Evolutionary conservation across 176 grass and related monocot genomes (phyloP).

Genomic region (Eleusine coracana): DNA sequence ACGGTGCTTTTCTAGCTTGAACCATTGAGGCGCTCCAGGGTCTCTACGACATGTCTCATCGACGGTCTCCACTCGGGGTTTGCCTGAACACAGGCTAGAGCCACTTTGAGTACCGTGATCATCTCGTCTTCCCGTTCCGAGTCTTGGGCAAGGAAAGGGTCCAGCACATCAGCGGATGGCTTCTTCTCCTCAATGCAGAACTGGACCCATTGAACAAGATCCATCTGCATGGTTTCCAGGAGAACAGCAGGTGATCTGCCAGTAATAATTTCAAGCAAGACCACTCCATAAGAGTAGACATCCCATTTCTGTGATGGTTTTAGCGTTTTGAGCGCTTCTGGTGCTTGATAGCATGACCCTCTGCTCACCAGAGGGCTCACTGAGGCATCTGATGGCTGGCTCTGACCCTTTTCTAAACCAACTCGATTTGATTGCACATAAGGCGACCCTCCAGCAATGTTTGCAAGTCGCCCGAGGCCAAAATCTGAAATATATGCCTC

Average conservation of each 20-base stretch:
- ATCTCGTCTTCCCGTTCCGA: slow-evolving; percentile 73
- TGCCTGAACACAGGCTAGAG: slow-evolving; percentile 70
- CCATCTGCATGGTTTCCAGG: slow-evolving; percentile 82
- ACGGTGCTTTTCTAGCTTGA: slow-evolving; percentile 29
- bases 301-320: slow-evolving; percentile 99
- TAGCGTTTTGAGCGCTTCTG: slow-evolving; percentile 73
- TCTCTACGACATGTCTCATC: slow-evolving; percentile 67
- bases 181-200: slow-evolving; percentile 91
- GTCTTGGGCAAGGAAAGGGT: slow-evolving; percentile 62
- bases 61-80: slow-evolving; percentile 69
- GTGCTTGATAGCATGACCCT: slow-evolving; percentile 83
- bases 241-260: slow-evolving; percentile 59
- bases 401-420: slow-evolving; percentile 54
- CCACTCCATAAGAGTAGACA: slow-evolving; percentile 82
- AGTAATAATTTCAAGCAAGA: slow-evolving; percentile 86
- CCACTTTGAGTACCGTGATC: slow-evolving; percentile 70
- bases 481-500: slow-evolving; percentile 90
- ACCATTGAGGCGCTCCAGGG: slow-evolving; percentile 52
- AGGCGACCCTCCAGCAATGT: slow-evolving; percentile 79
- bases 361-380: slow-evolving; percentile 62
- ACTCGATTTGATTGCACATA: slow-evolving; percentile 55
- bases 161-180: slow-evolving; percentile 68
- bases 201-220: slow-evolving; percentile 84
- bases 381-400: slow-evolving; percentile 59
- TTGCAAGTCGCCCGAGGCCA: slow-evolving; percentile 80